phyloP scores from a whole-genome alignment of 768 basidiomycete species.

The Boletus patriciae region DNA sequence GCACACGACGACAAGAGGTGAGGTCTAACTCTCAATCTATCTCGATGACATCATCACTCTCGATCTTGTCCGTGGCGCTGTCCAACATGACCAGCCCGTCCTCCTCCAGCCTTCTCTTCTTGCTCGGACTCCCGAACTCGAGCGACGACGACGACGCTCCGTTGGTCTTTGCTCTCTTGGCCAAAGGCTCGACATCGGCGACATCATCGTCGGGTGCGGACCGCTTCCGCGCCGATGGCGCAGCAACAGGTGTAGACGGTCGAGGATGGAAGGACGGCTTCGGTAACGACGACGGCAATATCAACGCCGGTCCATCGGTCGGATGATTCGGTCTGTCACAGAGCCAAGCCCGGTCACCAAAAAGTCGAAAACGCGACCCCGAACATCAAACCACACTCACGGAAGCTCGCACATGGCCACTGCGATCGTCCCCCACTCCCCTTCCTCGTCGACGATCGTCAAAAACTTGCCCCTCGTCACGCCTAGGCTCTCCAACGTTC shows the following conservation, averaged over 20 bases:
- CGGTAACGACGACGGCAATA: slow-evolving; percentile 68
- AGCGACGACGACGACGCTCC: slow-evolving; percentile 14
- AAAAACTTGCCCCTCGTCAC: slow-evolving; percentile 85
- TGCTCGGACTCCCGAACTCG: slow-evolving; percentile 52
- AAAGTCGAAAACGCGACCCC: neutral
- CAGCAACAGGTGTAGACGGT: slow-evolving; percentile 37
- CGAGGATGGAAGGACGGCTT: slow-evolving; percentile 48
- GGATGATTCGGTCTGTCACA: slow-evolving; percentile 55
- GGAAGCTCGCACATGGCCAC: slow-evolving; percentile 68
- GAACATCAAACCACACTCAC: slow-evolving; percentile 53
- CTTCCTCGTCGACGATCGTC: slow-evolving; percentile 87
- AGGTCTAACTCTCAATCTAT: slow-evolving; percentile 49
- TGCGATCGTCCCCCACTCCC: slow-evolving; percentile 66
- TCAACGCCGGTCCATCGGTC: slow-evolving; percentile 48
- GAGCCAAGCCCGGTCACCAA: neutral
- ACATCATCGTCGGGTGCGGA: slow-evolving; percentile 57
- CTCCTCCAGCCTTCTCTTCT: slow-evolving; percentile 64
- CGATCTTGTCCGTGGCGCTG: slow-evolving; percentile 50
- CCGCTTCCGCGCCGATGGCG: slow-evolving; percentile 57
- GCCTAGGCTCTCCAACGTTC: slow-evolving; percentile 78
- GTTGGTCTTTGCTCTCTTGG: slow-evolving; percentile 53
- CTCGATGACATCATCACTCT: slow-evolving; percentile 57
- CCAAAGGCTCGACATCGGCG: slow-evolving; percentile 54
- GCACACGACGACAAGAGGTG: neutral
- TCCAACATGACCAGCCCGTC: slow-evolving; percentile 75